Evolutionary conservation across 2,329 filamentous ascomycete genomes (phyloP), one percentile per base, ranked within the genome.

Genomic region (Stagonosporopsis rhizophila): DNA sequence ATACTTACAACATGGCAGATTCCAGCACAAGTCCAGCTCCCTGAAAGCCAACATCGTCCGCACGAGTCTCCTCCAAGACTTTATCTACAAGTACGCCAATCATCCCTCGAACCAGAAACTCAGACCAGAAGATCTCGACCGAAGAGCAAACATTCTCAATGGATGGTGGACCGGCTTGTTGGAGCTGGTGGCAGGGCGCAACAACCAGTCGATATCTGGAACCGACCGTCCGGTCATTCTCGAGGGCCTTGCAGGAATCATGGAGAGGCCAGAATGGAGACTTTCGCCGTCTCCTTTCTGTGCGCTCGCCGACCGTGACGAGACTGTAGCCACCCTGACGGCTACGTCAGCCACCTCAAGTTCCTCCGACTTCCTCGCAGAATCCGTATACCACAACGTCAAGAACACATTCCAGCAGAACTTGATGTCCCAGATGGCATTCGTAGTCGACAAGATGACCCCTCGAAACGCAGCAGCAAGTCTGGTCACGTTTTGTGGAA

Each of bases 191-290:
- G 88, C 92, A 62, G 89, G 89, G 28, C 84, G 85, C 59, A 85
- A 88, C 70, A 88, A 88, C 52, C 89, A 92, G 67, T 88, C 89
- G 3, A 87, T 96, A 14, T 87, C 91, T 1, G 91, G 91, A 11
- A 88, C 91, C n/a, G 93, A 96, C 69, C 83, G 92, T 28, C 91
- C 92, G 0, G 84, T 87, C 2, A 86, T 96, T 39, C 83, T 96
- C 28, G 92, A 96, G 70, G 89, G 87, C 5, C 83, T 90, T 20
- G 87, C 89, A 44, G 85, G 89, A 49, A 87, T 97, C 70, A 96
- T 96, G 92, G 89, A 89, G 76, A 85, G 93, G 42, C 87, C 89
- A 0, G 93, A 97, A 77, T 97, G 93, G 93, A 87, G 91, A 59
- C 82, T 89, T 49, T 84, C 87, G 23, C 89, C 89, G 0, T 87